Conservation (phyloP, 768 basidiomycete genomes). For the Boletus rubropictus region DNA sequence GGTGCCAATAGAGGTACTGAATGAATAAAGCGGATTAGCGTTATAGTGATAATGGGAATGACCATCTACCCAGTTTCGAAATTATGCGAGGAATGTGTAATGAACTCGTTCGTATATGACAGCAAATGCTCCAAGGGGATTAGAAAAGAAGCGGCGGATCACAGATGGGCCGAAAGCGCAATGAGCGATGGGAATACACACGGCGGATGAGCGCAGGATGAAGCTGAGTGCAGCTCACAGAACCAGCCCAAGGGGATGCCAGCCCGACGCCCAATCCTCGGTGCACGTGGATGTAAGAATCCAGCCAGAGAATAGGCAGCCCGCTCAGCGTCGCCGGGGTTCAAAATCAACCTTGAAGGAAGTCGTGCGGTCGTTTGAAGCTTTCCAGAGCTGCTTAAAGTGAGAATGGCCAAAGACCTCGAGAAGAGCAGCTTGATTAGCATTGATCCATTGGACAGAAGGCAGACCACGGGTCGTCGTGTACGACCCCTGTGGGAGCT, state of each 20-base stretch:
- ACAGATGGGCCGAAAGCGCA: slow-evolving; percentile 22
- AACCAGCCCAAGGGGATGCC: slow-evolving; percentile 8
- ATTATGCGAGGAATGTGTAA: slow-evolving; percentile 33
- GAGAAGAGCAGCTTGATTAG: slow-evolving; percentile 58
- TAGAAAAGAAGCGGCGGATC: slow-evolving; percentile 23
- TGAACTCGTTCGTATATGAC: slow-evolving; percentile 37
- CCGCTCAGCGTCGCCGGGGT: slow-evolving; percentile 34
- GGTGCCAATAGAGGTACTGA: slow-evolving; percentile 22
- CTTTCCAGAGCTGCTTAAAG: slow-evolving; percentile 65
- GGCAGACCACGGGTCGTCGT: slow-evolving; percentile 76
- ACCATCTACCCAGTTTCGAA: slow-evolving; percentile 27
- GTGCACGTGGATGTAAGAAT: slow-evolving; percentile 5
- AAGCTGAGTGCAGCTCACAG: slow-evolving; percentile 5
- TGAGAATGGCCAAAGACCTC: slow-evolving; percentile 72
- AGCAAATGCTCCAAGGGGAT: slow-evolving; percentile 31
- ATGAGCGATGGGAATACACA: slow-evolving; percentile 15
- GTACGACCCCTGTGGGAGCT: slow-evolving; percentile 61
- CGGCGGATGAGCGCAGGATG: slow-evolving; percentile 7
- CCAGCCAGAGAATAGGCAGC: slow-evolving; percentile 7
- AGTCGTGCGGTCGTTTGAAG: slow-evolving; percentile 63
- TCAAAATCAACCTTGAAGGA: slow-evolving; percentile 72
- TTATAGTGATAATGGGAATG: slow-evolving; percentile 25
- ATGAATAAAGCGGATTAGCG: slow-evolving; percentile 31
- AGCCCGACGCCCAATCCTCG: slow-evolving; percentile 14
- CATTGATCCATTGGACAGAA: slow-evolving; percentile 69